A percentile compares a stretch with the other conserved stretches of the same genome.
Conservation (phyloP, 352 stramenopile species). For the Globisporangium cederbergense region DNA sequence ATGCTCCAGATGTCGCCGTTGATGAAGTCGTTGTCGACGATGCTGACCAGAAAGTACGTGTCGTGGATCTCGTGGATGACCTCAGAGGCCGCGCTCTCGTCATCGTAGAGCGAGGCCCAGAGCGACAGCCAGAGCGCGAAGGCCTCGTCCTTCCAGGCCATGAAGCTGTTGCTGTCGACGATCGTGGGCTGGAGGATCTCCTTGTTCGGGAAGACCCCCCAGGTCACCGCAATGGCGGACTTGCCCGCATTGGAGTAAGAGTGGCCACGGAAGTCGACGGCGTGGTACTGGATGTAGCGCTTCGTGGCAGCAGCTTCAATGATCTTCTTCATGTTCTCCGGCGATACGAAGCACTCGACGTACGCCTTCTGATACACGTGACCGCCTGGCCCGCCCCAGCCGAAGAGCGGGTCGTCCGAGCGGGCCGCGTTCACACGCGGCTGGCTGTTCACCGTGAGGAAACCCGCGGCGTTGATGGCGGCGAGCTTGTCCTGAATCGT, state of each 20-base stretch:
- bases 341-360: constrained; percentile 97
- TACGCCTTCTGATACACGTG: constrained; percentile 99
- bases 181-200: constrained; percentile 97
- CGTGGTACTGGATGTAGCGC: constrained; percentile 87
- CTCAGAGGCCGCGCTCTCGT: constrained; percentile 83
- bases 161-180: constrained; percentile 96
- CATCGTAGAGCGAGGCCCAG: constrained; percentile 96
- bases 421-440: constrained; percentile 88
- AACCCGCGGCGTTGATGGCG: constrained; percentile 78
- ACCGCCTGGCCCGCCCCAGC: constrained; percentile 94
- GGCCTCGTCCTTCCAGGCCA: constrained; percentile 96
- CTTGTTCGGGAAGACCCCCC: constrained; percentile 97
- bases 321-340: constrained; percentile 89
- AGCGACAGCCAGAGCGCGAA: constrained; percentile 96
- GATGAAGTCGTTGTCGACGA: constrained; percentile 98
- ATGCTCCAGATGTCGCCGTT: constrained; percentile 85
- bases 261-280: constrained; percentile 87
- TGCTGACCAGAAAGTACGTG: constrained; percentile 97
- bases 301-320: constrained; percentile 86
- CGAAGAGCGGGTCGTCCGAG: constrained; percentile 92
- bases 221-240: constrained; percentile 95
- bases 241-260: constrained; percentile 89
- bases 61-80: constrained; percentile 95
- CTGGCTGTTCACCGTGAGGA: constrained; percentile 97
- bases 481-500: constrained; percentile 80